phyloP scores from a whole-genome alignment of 208 protist species.

The Trypanosoma boissoni region DNA sequence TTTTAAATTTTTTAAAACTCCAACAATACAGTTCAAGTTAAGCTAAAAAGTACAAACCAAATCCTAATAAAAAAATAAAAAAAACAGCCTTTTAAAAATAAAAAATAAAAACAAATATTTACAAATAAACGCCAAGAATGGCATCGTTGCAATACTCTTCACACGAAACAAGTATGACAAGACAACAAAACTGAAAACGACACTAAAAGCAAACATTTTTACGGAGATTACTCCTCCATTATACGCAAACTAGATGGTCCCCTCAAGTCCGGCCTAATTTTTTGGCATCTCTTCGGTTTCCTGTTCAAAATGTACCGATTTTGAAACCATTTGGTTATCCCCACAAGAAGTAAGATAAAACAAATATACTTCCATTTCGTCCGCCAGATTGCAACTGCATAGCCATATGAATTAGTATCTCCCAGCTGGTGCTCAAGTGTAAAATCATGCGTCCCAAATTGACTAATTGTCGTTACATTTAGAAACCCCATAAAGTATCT shows the following conservation, averaged over 20 bases:
- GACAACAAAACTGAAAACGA: no score
- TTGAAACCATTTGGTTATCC: slow-evolving; percentile 45
- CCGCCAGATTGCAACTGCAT: slow-evolving; percentile 4
- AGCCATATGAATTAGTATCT: not conserved
- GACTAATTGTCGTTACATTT: slow-evolving; percentile 3
- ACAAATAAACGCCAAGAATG: not conserved
- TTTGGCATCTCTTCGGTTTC: not conserved
- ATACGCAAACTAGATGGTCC: no score
- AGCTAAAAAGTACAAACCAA: slow-evolving; percentile 3
- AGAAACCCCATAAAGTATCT: slow-evolving; percentile 6
- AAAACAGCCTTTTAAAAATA: slow-evolving; percentile 21
- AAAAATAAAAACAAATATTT: not conserved
- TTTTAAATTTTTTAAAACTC: not conserved
- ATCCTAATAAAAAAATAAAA: slow-evolving; percentile 6
- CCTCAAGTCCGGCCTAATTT: no score
- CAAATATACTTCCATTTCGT: slow-evolving; percentile 45
- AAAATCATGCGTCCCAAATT: not conserved
- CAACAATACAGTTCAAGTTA: not conserved
- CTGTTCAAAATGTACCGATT: not conserved
- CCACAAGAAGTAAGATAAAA: slow-evolving; percentile 45
- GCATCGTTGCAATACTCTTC: not conserved
- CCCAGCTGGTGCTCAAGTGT: not conserved
- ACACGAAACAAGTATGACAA: no score
- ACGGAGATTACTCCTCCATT: no score
- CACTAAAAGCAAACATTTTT: not conserved